phyloP scores from a whole-genome alignment of 192 early-diverging fungal species.

The Dimargaris verticillata region DNA sequence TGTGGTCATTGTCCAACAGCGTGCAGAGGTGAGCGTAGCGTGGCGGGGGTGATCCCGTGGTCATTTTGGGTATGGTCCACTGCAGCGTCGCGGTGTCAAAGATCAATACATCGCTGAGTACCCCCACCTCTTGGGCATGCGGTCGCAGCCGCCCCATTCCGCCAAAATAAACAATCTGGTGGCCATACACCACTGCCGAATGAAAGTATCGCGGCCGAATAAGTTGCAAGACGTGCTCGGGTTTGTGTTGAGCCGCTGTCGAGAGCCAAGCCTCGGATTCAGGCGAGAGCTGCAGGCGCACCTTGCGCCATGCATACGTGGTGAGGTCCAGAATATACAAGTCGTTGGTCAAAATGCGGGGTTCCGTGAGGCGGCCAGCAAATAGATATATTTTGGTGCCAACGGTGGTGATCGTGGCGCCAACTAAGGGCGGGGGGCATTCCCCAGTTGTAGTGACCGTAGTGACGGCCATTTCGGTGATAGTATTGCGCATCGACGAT shows the following conservation, averaged over 20 bases:
- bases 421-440: slow-evolving; percentile 54
- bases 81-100: slow-evolving; percentile 36
- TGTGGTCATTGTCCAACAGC: slow-evolving; percentile 35
- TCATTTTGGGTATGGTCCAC: slow-evolving; percentile 33
- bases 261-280: neutral
- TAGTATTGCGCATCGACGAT: slow-evolving; percentile 4
- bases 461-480: slow-evolving; percentile 6
- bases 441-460: slow-evolving; percentile 30
- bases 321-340: slow-evolving; percentile 46
- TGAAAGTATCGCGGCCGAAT: slow-evolving; percentile 52
- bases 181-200: slow-evolving; percentile 49
- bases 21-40: slow-evolving; percentile 65
- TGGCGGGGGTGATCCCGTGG: slow-evolving; percentile 37
- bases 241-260: neutral
- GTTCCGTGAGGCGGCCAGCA: slow-evolving; percentile 49
- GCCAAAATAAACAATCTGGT: slow-evolving; percentile 52
- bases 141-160: slow-evolving; percentile 55
- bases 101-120: slow-evolving; percentile 52
- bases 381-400: slow-evolving; percentile 44
- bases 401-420: slow-evolving; percentile 44
- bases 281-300: slow-evolving; percentile 14
- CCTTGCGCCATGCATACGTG: slow-evolving; percentile 42
- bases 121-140: slow-evolving; percentile 35
- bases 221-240: slow-evolving; percentile 17
- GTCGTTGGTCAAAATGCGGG: slow-evolving; percentile 51